phyloP scores from a whole-genome alignment of 805 yeast species.

The Candida verbasci region DNA sequence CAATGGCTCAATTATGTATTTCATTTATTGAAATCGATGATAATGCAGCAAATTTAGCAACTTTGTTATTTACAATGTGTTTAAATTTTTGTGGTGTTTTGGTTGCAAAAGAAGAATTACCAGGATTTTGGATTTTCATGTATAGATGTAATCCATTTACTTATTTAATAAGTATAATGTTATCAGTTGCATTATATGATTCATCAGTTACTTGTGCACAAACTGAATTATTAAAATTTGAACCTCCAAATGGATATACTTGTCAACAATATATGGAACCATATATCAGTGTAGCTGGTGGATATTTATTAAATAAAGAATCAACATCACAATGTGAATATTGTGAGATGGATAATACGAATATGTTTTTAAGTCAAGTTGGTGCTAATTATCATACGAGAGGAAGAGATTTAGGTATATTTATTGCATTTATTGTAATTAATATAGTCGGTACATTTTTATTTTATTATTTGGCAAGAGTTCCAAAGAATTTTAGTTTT shows the following conservation, averaged over 20 bases:
- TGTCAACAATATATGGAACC: constrained; percentile 18
- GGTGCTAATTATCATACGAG: constrained; percentile 44
- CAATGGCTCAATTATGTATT: constrained; percentile 26
- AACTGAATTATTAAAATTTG: constrained; percentile 14
- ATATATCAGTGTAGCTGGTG: constrained; percentile 39
- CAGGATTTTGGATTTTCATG: constrained; percentile 62
- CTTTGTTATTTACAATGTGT: constrained; percentile 27
- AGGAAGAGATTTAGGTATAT: constrained; percentile 64
- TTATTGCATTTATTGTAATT: constrained; percentile 31
- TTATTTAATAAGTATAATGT: constrained; percentile 56
- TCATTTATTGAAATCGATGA: constrained; percentile 27
- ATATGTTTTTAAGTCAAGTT: constrained; percentile 49
- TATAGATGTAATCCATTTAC: constrained; percentile 70
- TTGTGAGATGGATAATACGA: constrained; percentile 56
- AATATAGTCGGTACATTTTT: constrained; percentile 27
- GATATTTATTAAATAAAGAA: constrained; percentile 35
- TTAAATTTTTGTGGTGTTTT: constrained; percentile 35
- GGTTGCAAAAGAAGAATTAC: constrained; percentile 27
- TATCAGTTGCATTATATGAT: constrained; percentile 23
- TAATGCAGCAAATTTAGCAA: constrained; percentile 30
- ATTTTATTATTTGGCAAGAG: constrained; percentile 64
- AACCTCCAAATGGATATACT: constrained; percentile 19
- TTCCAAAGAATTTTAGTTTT: constrained; percentile 49
- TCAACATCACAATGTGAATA: constrained; percentile 54
- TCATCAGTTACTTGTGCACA: constrained; percentile 32